Evolutionary conservation across 306 rosid species (phyloP).

Genomic region (Corylus avellana): DNA sequence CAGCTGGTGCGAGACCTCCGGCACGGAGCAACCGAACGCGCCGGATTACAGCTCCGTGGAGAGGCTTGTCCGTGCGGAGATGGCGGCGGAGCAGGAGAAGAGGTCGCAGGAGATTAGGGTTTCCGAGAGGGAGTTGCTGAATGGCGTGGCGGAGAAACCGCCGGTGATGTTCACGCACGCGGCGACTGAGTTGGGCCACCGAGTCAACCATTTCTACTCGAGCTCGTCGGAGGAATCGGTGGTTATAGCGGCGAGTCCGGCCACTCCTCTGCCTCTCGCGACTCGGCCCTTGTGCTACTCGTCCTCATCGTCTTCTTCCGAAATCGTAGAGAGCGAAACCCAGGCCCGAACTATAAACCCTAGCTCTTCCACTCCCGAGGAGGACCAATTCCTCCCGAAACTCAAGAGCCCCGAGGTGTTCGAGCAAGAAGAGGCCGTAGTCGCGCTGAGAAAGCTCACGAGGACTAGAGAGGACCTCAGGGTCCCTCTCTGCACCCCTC

Average conservation of each 20-base stretch:
- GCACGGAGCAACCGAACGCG: constrained; percentile 33
- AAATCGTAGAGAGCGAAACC: constrained; percentile 36
- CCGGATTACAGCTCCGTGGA: constrained; percentile 60
- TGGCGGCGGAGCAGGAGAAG: constrained; percentile 23
- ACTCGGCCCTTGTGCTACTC: constrained; percentile 71
- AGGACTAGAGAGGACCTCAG: constrained; percentile 55
- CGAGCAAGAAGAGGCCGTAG: constrained; percentile 74
- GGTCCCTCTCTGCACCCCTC: constrained; percentile 59
- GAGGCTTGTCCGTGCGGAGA: constrained; percentile 28
- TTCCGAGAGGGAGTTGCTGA: constrained; percentile 70
- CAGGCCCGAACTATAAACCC: constrained; percentile 37
- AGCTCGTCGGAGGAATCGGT: constrained; percentile 61
- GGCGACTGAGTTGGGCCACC: constrained; percentile 72
- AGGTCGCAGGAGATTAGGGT: constrained; percentile 39
- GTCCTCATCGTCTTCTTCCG: constrained; percentile 62
- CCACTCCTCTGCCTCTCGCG: constrained; percentile 65
- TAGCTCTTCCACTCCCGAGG: constrained; percentile 36
- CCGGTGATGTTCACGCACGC: constrained; percentile 74
- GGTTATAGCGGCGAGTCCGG: constrained; percentile 40
- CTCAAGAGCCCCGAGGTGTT: constrained; percentile 50
- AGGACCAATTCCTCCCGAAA: constrained; percentile 40
- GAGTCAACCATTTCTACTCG: constrained; percentile 51
- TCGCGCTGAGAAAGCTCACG: constrained; percentile 60
- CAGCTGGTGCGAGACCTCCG: constrained; percentile 61
- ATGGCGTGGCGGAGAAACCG: constrained; percentile 66